Percentiles rank a stretch among this genome's conserved stretches.
Conservation (phyloP, 164 flowering plant genomes). For the Chimonanthus salicifolius region DNA sequence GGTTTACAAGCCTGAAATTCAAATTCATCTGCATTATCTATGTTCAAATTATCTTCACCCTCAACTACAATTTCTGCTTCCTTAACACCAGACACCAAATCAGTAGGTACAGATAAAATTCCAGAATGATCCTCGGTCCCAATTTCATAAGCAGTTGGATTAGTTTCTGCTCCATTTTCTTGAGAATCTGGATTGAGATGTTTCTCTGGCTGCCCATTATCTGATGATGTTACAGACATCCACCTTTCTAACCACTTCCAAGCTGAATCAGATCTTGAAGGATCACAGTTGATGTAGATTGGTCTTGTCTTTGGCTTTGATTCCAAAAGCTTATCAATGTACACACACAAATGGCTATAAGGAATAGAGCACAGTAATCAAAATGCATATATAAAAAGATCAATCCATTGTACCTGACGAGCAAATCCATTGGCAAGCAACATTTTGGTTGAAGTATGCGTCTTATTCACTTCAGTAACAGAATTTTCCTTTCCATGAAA, state of each 20-base stretch:
- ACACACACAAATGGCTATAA: not conserved
- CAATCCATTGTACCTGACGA: conserved; percentile 51
- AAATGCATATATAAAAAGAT: conserved; percentile 3
- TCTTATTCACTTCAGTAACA: conserved; percentile 22
- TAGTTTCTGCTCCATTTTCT: conserved; percentile 17
- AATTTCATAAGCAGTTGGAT: conserved; percentile 13
- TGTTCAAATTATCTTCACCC: conserved; percentile 42
- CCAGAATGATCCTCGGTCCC: conserved; percentile 23
- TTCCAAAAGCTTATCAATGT: conserved; percentile 55
- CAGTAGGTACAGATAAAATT: conserved; percentile 20
- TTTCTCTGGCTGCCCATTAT: conserved; percentile 20
- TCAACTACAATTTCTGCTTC: conserved; percentile 24
- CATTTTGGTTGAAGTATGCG: conserved; percentile 44
- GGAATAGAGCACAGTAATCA: not conserved
- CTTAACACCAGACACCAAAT: conserved; percentile 13
- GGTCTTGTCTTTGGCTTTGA: conserved; percentile 54
- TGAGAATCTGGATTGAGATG: conserved; percentile 15
- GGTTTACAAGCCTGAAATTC: conserved; percentile 25
- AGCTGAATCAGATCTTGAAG: conserved; percentile 48
- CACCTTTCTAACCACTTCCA: conserved; percentile 98
- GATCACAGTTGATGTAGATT: conserved; percentile 68
- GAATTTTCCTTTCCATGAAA: conserved; percentile 36
- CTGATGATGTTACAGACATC: conserved; percentile 63
- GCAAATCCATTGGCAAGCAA: conserved; percentile 68
- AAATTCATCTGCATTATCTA: conserved; percentile 30